These are phyloP conservation scores for Sordariomycetes sp. DNA, from an alignment of 2,329 filamentous ascomycete species.

Conservation along the genomic window DNA sequence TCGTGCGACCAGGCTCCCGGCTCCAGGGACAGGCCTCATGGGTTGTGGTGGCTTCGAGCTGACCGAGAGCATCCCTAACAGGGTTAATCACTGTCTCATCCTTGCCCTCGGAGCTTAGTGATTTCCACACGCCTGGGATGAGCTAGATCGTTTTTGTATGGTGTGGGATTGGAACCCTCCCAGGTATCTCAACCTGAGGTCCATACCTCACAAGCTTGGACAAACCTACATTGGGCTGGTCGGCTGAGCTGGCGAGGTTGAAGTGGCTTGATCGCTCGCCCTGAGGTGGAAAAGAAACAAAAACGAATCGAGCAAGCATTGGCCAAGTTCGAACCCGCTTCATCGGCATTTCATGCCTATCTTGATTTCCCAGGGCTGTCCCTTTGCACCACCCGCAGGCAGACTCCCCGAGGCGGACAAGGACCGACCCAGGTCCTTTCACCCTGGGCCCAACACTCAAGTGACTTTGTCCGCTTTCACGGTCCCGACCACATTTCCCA, in stretches of 20 bases:
- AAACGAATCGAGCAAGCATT: too few relatives aligned
- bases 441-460: too few relatives aligned
- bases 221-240: too few relatives aligned
- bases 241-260: too few relatives aligned
- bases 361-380: too few relatives aligned
- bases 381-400: too few relatives aligned
- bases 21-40: not conserved
- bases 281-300: too few relatives aligned
- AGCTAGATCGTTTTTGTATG: not conserved
- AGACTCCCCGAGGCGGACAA: too few relatives aligned
- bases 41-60: not conserved
- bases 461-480: not conserved
- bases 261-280: too few relatives aligned
- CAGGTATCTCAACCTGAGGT: not conserved
- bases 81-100: not conserved
- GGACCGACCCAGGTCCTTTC: too few relatives aligned
- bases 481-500: not conserved
- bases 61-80: not conserved
- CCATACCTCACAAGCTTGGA: not conserved
- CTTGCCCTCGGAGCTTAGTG: not conserved
- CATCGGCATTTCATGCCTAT: too few relatives aligned
- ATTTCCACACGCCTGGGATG: not conserved
- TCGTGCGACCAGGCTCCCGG: not conserved
- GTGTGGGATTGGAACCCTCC: not conserved
- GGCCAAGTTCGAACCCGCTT: too few relatives aligned